These are phyloP conservation scores for Tuber brumale DNA, from an alignment of 495 filamentous ascomycete genomes.

Conservation along the genomic window DNA sequence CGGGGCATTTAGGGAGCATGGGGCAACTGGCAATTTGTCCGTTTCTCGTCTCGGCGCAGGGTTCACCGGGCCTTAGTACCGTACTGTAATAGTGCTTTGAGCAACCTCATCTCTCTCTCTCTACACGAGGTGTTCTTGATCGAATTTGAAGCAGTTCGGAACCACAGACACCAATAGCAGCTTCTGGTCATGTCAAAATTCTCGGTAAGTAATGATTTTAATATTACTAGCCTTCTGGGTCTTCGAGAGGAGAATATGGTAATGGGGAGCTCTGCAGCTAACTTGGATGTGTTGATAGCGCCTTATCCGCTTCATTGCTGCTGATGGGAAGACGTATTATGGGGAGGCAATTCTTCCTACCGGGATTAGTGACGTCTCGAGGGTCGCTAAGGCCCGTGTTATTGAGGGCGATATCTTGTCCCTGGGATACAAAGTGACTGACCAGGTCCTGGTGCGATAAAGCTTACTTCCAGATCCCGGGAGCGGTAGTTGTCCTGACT, in stretches of 20 bases:
- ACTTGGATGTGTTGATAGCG: slow-evolving; percentile 36
- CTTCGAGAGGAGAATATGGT: not conserved
- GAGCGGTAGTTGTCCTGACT: slow-evolving; percentile 1
- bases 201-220: slow-evolving; percentile 40
- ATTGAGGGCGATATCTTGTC: slow-evolving; percentile 69
- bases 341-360: slow-evolving; percentile 72
- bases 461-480: not conserved
- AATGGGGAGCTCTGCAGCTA: not conserved
- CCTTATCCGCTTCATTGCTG: slow-evolving; percentile 71
- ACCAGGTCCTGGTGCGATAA: slow-evolving; percentile 47
- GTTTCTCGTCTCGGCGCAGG: not conserved
- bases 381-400: slow-evolving; percentile 59
- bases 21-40: not conserved
- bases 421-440: slow-evolving; percentile 60
- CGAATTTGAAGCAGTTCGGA: not conserved
- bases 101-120: not conserved
- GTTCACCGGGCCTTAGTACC: not conserved
- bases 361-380: slow-evolving; percentile 60
- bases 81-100: not conserved
- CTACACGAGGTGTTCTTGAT: not conserved
- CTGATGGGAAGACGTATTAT: slow-evolving; percentile 69
- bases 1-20: not conserved
- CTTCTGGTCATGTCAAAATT: slow-evolving; percentile 43
- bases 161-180: not conserved
- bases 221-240: not conserved